Conservation (phyloP, 352 stramenopile genomes). For the Globisporangium irregulare region DNA sequence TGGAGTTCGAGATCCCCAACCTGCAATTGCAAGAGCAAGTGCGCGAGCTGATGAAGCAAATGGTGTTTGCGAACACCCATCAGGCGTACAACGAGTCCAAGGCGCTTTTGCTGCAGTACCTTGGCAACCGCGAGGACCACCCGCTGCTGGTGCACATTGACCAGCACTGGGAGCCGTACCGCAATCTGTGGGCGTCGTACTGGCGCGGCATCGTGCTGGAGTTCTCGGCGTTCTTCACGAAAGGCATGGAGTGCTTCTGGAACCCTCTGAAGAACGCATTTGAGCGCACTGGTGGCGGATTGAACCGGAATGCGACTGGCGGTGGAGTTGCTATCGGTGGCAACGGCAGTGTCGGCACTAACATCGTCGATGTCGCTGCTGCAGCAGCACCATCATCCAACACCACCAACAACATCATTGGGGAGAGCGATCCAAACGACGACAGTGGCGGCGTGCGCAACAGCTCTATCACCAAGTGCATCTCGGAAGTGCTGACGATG, state of each 20-base stretch:
- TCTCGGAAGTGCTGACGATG: conserved; percentile 60
- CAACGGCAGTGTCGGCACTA: conserved; percentile 6
- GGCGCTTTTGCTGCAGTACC: conserved; percentile 31
- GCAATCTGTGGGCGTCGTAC: conserved; percentile 62
- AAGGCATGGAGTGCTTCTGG: conserved; percentile 62
- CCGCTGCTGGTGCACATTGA: conserved; percentile 50
- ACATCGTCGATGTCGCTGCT: conserved; percentile 1
- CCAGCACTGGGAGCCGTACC: conserved; percentile 56
- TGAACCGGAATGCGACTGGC: conserved; percentile 17
- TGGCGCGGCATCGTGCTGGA: conserved; percentile 55
- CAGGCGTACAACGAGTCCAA: conserved; percentile 53
- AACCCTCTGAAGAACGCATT: conserved; percentile 59
- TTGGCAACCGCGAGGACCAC: conserved; percentile 33
- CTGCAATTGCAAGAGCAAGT: conserved; percentile 43
- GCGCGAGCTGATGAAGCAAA: conserved; percentile 47
- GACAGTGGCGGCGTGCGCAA: conserved; percentile 2
- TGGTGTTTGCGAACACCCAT: conserved; percentile 60
- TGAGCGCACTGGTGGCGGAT: conserved; percentile 26
- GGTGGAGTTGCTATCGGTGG: background rate
- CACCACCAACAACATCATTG: background rate
- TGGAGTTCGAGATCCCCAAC: conserved; percentile 35
- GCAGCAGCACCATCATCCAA: background rate
- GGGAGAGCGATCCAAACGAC: background rate
- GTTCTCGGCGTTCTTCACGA: conserved; percentile 63
- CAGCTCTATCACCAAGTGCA: conserved; percentile 46